These are phyloP conservation scores for Chrysosporium keratinophilum DNA, from an alignment of 2,329 filamentous ascomycete genomes.

Conservation along the genomic window DNA sequence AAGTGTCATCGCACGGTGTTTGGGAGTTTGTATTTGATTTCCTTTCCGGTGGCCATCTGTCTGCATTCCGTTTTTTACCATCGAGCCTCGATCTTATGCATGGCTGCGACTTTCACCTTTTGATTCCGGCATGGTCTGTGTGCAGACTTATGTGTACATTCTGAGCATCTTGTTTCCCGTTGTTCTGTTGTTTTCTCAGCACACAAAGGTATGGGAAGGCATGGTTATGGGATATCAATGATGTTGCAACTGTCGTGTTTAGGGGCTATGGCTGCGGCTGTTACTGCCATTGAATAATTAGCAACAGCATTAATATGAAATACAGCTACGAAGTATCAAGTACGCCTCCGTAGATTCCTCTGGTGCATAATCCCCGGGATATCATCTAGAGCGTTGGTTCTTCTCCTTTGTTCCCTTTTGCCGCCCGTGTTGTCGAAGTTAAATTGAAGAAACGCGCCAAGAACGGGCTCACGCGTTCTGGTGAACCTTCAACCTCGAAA, in stretches of 20 bases:
- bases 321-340: neutral
- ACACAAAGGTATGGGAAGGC: neutral
- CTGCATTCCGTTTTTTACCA: neutral
- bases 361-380: too few relatives aligned
- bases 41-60: neutral
- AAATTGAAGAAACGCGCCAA: constrained; percentile 4
- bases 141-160: neutral
- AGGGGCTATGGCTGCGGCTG: neutral
- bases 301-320: neutral
- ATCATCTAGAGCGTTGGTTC: too few relatives aligned
- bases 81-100: neutral
- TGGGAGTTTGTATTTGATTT: neutral
- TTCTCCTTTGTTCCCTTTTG: too few relatives aligned
- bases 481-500: neutral
- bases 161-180: neutral
- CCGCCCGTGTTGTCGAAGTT: too few relatives aligned
- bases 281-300: neutral
- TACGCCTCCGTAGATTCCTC: too few relatives aligned
- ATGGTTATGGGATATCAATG: neutral
- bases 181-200: neutral
- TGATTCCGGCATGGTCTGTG: neutral
- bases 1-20: constrained; percentile 3
- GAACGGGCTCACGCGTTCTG: neutral
- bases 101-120: neutral
- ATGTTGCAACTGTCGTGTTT: neutral